A percentile compares a stretch with the other conserved stretches of the same genome.
Conservation (phyloP, 352 stramenopile species). For the Phytophthora megakarya region DNA sequence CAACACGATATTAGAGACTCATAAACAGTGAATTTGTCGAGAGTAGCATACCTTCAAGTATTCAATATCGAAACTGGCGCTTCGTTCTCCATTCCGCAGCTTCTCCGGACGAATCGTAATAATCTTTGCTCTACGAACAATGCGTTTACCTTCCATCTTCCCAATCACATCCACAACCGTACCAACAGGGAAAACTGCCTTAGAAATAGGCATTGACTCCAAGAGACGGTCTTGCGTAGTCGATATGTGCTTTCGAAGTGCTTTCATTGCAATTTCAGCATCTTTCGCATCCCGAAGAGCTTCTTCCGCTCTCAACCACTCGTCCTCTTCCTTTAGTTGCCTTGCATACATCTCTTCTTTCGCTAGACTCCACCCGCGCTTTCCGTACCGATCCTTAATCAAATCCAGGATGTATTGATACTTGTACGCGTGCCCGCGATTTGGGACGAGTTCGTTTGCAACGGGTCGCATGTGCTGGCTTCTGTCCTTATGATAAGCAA, state of each 20-base stretch:
- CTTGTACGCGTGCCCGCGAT: slow-evolving; percentile 67
- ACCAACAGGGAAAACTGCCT: slow-evolving; percentile 51
- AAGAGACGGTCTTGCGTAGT: slow-evolving; percentile 13
- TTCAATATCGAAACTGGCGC: slow-evolving; percentile 50
- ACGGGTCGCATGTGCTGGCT: slow-evolving; percentile 58
- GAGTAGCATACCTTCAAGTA: slow-evolving; percentile 40
- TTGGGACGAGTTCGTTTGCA: slow-evolving; percentile 38
- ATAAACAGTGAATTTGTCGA: background rate
- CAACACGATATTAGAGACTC: background rate
- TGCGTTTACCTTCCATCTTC: slow-evolving; percentile 26
- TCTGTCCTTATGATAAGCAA: slow-evolving; percentile 48
- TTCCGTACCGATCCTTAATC: slow-evolving; percentile 65
- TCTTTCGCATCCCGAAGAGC: slow-evolving; percentile 23
- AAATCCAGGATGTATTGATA: slow-evolving; percentile 74
- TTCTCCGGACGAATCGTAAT: slow-evolving; percentile 35
- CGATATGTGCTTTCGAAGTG: slow-evolving; percentile 21
- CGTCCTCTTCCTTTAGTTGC: slow-evolving; percentile 24
- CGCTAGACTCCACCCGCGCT: slow-evolving; percentile 62
- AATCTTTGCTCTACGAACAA: slow-evolving; percentile 38
- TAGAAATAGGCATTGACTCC: slow-evolving; percentile 34
- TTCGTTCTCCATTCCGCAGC: slow-evolving; percentile 13
- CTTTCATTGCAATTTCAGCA: slow-evolving; percentile 31
- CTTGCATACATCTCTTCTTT: slow-evolving; percentile 38
- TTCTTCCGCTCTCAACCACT: slow-evolving; percentile 23
- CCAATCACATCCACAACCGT: slow-evolving; percentile 39